Evolutionary conservation across 371 early-diverging fungal species (phyloP).

Genomic region (Blyttiomyces sp.): DNA sequence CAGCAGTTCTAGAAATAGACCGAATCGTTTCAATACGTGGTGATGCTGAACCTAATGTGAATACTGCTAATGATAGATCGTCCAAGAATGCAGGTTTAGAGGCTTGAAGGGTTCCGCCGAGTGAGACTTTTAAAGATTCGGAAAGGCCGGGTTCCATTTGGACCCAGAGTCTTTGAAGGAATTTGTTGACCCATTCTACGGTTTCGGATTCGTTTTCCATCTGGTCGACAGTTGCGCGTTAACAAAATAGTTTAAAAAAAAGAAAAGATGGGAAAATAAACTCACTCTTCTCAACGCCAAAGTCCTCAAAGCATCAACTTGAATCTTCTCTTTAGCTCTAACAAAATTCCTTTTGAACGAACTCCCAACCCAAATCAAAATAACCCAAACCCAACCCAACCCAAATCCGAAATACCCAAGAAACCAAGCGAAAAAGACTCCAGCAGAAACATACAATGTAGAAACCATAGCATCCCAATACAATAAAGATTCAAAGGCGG

Average conservation of each 20-base stretch:
- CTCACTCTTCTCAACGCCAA: slow-evolving; percentile 26
- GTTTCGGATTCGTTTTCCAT: slow-evolving; percentile 61
- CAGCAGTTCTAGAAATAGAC: slow-evolving; percentile 68
- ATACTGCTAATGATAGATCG: slow-evolving; percentile 82
- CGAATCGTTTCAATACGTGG: slow-evolving; percentile 87
- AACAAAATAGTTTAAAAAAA: not conserved
- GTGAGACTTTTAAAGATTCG: slow-evolving; percentile 66
- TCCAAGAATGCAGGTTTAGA: slow-evolving; percentile 87
- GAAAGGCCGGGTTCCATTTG: slow-evolving; percentile 92
- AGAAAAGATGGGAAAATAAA: not conserved
- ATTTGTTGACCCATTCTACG: slow-evolving; percentile 96
- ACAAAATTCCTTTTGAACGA: slow-evolving; percentile 27
- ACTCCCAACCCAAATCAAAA: slow-evolving; percentile 22
- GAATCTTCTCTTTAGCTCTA: slow-evolving; percentile 25
- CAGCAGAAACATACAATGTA: slow-evolving; percentile 10
- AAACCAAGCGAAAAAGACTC: slow-evolving; percentile 28
- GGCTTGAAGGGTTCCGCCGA: slow-evolving; percentile 71
- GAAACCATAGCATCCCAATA: slow-evolving; percentile 12
- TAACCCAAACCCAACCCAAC: slow-evolving; percentile 30
- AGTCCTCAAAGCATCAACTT: slow-evolving; percentile 18
- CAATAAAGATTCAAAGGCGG: slow-evolving; percentile 3
- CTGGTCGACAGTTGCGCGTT: slow-evolving; percentile 3
- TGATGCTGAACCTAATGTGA: slow-evolving; percentile 95
- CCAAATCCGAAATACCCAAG: slow-evolving; percentile 29
- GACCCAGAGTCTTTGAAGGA: slow-evolving; percentile 87